A percentile compares a stretch with the other conserved stretches of the same genome.
phyloP scores from a whole-genome alignment of 2,329 filamentous ascomycete genomes.

The Hortaea werneckii region DNA sequence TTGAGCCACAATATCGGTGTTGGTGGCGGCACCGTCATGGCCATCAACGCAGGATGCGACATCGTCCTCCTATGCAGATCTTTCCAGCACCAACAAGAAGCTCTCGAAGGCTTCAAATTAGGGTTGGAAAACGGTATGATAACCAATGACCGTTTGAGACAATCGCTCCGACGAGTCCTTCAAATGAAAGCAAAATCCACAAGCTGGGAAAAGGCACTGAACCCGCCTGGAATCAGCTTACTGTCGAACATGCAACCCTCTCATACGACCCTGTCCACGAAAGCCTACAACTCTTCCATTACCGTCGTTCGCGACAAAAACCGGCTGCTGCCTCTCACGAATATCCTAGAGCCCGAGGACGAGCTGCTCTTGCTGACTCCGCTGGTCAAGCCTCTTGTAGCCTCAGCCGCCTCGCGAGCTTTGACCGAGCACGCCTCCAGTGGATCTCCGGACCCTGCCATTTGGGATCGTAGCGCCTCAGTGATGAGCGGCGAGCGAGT shows the following conservation, averaged over 20 bases:
- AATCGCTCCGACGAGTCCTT: conserved; percentile 69
- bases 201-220: conserved; percentile 83
- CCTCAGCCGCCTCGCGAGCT: conserved; percentile 70
- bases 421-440: conserved; percentile 52
- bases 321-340: conserved; percentile 69
- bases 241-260: conserved; percentile 72
- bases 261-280: conserved; percentile 70
- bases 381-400: conserved; percentile 82
- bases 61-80: conserved; percentile 80
- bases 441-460: conserved; percentile 46
- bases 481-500: conserved; percentile 89
- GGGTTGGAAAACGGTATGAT: conserved; percentile 88
- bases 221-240: conserved; percentile 67
- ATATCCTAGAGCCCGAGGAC: conserved; percentile 71
- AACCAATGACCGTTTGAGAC: conserved; percentile 64
- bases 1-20: conserved; percentile 95
- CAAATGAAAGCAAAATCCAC: conserved; percentile 76
- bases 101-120: conserved; percentile 78
- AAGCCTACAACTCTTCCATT: conserved; percentile 85
- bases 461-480: conserved; percentile 48
- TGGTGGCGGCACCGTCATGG: conserved; percentile 93
- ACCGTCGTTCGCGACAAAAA: conserved; percentile 87
- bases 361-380: conserved; percentile 84
- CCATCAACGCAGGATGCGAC: conserved; percentile 91
- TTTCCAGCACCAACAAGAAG: conserved; percentile 81